Conservation (phyloP, 192 early-diverging fungal genomes). For the Entomortierella parvispora region DNA sequence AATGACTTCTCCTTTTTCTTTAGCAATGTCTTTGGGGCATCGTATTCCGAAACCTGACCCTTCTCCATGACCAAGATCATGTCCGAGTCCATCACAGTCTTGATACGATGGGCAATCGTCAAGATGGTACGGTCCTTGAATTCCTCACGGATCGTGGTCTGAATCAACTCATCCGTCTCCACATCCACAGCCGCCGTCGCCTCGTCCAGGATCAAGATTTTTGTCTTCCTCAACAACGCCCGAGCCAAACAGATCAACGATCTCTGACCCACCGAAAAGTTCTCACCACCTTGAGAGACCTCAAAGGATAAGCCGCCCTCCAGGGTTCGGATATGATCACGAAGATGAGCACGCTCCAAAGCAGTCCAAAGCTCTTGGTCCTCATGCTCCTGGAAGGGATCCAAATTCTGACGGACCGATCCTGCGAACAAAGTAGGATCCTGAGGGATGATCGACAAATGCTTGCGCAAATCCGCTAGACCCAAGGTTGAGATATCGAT, state of each 20-base stretch:
- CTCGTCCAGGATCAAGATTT: conserved; percentile 52
- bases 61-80: conserved; percentile 77
- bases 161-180: conserved; percentile 84
- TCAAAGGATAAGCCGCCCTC: conserved; percentile 24
- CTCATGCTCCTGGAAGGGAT: conserved; percentile 65
- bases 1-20: not conserved
- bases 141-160: conserved; percentile 80
- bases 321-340: conserved; percentile 9
- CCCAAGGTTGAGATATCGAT: conserved; percentile 70
- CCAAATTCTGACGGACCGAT: conserved; percentile 75
- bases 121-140: conserved; percentile 83
- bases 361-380: conserved; percentile 70
- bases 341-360: conserved; percentile 52
- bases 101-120: conserved; percentile 88
- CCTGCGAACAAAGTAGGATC: conserved; percentile 75
- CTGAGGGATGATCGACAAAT: conserved; percentile 86
- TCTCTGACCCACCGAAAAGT: conserved; percentile 79
- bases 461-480: conserved; percentile 63
- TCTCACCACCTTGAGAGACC: conserved; percentile 67
- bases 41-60: conserved; percentile 24
- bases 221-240: conserved; percentile 69
- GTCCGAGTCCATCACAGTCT: conserved; percentile 88
- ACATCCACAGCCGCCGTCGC: conserved; percentile 75
- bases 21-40: not conserved
- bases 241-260: conserved; percentile 72